Evolutionary conservation across 805 yeast species (phyloP).

Genomic region (Candida nanaspora): DNA sequence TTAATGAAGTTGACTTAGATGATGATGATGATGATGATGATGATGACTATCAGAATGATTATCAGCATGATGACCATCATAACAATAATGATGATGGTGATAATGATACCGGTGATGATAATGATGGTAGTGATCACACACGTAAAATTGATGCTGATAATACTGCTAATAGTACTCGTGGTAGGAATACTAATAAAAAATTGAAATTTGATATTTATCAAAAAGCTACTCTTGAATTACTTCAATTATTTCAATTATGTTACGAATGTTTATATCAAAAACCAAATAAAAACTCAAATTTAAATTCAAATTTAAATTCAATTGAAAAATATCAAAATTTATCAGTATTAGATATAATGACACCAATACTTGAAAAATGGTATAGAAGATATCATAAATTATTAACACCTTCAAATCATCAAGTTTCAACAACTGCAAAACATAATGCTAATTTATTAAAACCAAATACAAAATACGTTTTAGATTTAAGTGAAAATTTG

Average conservation of each 20-base stretch:
- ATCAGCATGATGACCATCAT: too few relatives aligned
- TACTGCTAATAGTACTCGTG: neutral
- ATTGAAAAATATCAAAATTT: conserved; percentile 58
- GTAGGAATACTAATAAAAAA: conserved; percentile 11
- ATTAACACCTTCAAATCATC: conserved; percentile 36
- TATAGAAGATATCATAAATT: conserved; percentile 51
- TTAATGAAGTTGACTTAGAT: conserved; percentile 58
- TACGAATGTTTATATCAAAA: conserved; percentile 72
- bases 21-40: conserved; percentile 29
- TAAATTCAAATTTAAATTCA: too few relatives aligned
- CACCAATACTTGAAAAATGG: conserved; percentile 80
- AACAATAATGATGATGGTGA: too few relatives aligned
- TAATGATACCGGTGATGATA: conserved; percentile 32
- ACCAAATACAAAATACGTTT: conserved; percentile 28
- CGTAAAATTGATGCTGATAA: conserved; percentile 21
- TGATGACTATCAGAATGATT: conserved; percentile 23
- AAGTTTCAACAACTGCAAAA: conserved; percentile 13
- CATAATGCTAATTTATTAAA: conserved; percentile 19
- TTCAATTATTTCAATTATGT: conserved; percentile 74
- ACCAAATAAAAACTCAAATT: conserved; percentile 43
- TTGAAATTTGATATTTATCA: conserved; percentile 56
- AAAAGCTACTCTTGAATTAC: conserved; percentile 70
- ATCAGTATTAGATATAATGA: conserved; percentile 61
- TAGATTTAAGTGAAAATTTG: conserved; percentile 34
- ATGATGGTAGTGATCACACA: conserved; percentile 16